These are phyloP conservation scores for Pythium apleroticum DNA, from an alignment of 352 stramenopile species.

Conservation along the genomic window DNA sequence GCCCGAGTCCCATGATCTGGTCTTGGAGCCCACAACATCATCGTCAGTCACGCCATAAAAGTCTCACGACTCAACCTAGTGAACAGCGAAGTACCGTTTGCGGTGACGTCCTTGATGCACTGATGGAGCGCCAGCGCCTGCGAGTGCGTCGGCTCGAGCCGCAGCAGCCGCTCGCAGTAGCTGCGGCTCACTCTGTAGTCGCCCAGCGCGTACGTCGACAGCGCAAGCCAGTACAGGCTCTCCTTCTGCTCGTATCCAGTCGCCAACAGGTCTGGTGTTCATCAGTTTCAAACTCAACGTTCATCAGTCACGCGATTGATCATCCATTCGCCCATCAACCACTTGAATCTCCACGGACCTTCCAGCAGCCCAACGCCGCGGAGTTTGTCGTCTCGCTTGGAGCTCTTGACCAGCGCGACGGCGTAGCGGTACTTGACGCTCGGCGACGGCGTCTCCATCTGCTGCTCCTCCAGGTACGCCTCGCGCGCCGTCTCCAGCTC, in stretches of 20 bases:
- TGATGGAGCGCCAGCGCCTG: slow-evolving; percentile 74
- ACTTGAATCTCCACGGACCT: slow-evolving; percentile 32
- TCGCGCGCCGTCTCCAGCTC: slow-evolving; percentile 70
- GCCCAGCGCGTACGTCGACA: slow-evolving; percentile 65
- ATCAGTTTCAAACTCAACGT: background rate
- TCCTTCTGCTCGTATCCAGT: slow-evolving; percentile 52
- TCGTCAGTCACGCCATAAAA: background rate
- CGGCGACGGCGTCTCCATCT: slow-evolving; percentile 66
- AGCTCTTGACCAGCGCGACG: slow-evolving; percentile 71
- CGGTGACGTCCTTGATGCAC: slow-evolving; percentile 68
- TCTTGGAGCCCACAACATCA: slow-evolving; percentile 31
- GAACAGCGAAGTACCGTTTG: slow-evolving; percentile 43
- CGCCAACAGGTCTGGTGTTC: slow-evolving; percentile 52
- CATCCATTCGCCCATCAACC: too few relatives aligned
- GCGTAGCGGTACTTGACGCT: slow-evolving; percentile 77
- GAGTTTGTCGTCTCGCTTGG: slow-evolving; percentile 79
- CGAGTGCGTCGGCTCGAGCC: slow-evolving; percentile 67
- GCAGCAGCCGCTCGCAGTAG: slow-evolving; percentile 75
- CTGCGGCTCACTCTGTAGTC: slow-evolving; percentile 68
- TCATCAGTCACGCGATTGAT: slow-evolving; percentile 1
- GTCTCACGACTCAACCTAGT: too few relatives aligned
- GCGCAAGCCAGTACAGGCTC: slow-evolving; percentile 79
- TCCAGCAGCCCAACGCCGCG: slow-evolving; percentile 68
- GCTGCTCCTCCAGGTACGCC: slow-evolving; percentile 75
- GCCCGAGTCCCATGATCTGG: slow-evolving; percentile 60